Conservation (phyloP, 257 asterid species). For the Vinca minor region DNA sequence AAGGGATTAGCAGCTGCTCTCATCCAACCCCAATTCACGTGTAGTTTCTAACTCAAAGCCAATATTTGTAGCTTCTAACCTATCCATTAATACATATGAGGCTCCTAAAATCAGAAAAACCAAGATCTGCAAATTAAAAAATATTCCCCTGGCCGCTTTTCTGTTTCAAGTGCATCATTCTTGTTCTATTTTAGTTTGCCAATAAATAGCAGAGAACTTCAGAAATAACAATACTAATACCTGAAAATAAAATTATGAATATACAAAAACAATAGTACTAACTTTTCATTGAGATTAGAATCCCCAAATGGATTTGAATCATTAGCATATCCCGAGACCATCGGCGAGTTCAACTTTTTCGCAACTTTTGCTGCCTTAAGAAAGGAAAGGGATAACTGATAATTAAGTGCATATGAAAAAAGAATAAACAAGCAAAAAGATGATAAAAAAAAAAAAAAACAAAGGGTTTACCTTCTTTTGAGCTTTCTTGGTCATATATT, state of each 20-base stretch:
- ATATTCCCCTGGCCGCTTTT: too few species aligned
- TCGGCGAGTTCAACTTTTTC: slow-evolving; percentile 58
- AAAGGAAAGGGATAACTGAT: neutral
- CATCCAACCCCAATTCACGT: too few species aligned
- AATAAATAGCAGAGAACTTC: neutral
- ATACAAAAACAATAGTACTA: slow-evolving; percentile 4
- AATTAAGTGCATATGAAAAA: too few species aligned
- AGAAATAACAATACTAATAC: neutral
- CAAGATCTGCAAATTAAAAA: neutral
- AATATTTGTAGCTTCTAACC: too few species aligned
- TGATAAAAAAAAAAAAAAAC: neutral
- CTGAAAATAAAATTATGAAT: neutral
- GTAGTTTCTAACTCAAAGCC: too few species aligned
- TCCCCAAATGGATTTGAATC: slow-evolving; percentile 98
- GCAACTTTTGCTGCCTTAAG: slow-evolving; percentile 63
- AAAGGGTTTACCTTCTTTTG: slow-evolving; percentile 45
- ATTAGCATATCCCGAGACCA: slow-evolving; percentile 66
- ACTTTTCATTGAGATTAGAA: slow-evolving; percentile 72
- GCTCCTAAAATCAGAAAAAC: neutral
- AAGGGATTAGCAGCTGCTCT: too few species aligned
- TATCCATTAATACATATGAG: neutral
- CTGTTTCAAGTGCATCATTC: neutral
- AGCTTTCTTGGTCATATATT: slow-evolving; percentile 61
- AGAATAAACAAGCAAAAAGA: neutral
- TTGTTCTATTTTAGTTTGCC: neutral